Conservation (phyloP, 257 asterid genomes). For the Knoxia roxburghii region DNA sequence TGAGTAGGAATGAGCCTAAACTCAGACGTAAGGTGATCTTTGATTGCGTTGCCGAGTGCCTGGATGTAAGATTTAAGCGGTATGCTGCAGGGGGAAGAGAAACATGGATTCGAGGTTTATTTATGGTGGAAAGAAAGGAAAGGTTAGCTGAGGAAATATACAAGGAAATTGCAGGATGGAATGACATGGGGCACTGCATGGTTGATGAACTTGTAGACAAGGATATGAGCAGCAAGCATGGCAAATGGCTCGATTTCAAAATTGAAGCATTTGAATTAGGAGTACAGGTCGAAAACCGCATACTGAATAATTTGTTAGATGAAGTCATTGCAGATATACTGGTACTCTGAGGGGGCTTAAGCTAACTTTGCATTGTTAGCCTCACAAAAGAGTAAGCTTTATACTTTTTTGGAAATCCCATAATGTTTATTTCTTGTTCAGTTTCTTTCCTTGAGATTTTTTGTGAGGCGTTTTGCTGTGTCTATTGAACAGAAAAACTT, state of each 20-base stretch:
- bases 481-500: neutral
- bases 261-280: conserved; percentile 78
- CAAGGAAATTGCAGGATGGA: conserved; percentile 61
- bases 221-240: conserved; percentile 75
- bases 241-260: conserved; percentile 83
- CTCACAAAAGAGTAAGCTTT: neutral
- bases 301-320: conserved; percentile 67
- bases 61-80: conserved; percentile 50
- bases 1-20: conserved; percentile 27
- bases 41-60: conserved; percentile 60
- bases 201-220: conserved; percentile 88
- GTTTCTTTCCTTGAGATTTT: conserved; percentile 8
- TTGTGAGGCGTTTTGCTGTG: neutral
- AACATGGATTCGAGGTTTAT: conserved; percentile 52
- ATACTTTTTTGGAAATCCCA: neutral
- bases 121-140: conserved; percentile 38
- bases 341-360: conserved; percentile 26
- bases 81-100: conserved; percentile 49
- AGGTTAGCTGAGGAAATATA: conserved; percentile 59
- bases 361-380: conserved; percentile 12
- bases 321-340: conserved; percentile 68
- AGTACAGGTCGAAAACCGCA: conserved; percentile 49
- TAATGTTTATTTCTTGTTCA: neutral
- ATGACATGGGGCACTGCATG: conserved; percentile 49
- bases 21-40: conserved; percentile 45